Percentiles rank a stretch among this genome's conserved stretches.
phyloP scores from a whole-genome alignment of 441 rosid genomes.

The Pelargonium myrrhifolium region DNA sequence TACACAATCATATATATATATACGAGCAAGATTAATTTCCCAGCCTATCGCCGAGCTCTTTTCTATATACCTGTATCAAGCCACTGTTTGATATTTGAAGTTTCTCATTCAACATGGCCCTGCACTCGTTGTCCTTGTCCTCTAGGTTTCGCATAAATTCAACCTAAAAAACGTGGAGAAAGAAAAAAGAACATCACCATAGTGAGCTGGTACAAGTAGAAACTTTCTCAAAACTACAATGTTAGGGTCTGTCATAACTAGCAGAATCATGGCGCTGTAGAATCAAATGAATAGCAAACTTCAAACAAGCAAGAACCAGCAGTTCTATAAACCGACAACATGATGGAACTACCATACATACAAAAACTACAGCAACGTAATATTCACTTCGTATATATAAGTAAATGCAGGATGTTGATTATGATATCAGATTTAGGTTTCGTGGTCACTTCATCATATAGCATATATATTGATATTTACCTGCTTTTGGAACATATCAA shows the following conservation, averaged over 20 bases:
- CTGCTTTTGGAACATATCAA: constrained; percentile 73
- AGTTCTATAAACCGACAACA: background rate
- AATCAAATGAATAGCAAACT: background rate
- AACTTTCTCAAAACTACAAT: no score
- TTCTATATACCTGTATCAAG: constrained; percentile 44
- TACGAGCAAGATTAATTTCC: constrained; percentile 21
- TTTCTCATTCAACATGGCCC: constrained; percentile 51
- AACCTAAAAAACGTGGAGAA: constrained; percentile 31
- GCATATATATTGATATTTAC: constrained; percentile 23
- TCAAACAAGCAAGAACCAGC: background rate
- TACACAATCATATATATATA: background rate
- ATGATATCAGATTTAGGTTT: no score
- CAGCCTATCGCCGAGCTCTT: constrained; percentile 44
- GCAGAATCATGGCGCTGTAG: background rate
- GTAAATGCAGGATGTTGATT: no score
- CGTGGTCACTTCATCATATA: no score
- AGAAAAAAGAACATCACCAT: background rate
- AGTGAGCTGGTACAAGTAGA: no score
- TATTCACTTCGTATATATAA: no score
- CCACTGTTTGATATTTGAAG: constrained; percentile 45
- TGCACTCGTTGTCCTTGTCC: constrained; percentile 55
- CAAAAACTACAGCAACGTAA: background rate
- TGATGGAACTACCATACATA: background rate
- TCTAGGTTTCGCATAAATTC: constrained; percentile 68
- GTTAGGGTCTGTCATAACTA: no score